Conservation (phyloP, 73 alveolate genomes). For the Diophrys appendiculata region DNA sequence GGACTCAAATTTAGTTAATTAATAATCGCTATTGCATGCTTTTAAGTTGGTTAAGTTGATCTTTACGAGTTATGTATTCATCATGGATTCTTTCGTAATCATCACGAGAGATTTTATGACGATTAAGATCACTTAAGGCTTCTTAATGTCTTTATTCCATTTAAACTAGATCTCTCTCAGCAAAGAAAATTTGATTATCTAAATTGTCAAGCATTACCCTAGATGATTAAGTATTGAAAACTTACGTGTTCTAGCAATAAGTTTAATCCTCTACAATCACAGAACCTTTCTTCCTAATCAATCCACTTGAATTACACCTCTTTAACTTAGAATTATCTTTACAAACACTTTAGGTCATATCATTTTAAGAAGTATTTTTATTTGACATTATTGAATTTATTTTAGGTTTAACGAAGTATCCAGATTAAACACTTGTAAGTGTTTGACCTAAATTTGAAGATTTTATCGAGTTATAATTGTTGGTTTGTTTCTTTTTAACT, state of each 20-base stretch:
- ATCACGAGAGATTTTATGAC: neutral
- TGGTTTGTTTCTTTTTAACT: too few relatives aligned
- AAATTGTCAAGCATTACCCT: neutral
- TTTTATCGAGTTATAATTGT: neutral
- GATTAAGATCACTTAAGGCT: neutral
- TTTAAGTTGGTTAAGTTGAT: neutral
- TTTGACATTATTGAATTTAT: neutral
- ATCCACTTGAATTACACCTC: neutral
- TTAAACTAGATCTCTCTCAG: neutral
- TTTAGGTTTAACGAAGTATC: neutral
- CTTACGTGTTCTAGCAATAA: too few relatives aligned
- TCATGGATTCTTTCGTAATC: neutral
- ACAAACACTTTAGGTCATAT: neutral
- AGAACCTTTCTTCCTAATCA: neutral
- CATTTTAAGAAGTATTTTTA: neutral
- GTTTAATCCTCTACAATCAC: neutral
- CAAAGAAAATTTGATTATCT: neutral
- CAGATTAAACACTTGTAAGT: neutral
- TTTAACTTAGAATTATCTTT: neutral
- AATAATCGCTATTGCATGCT: too few relatives aligned
- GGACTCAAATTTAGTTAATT: too few relatives aligned
- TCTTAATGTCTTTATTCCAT: neutral
- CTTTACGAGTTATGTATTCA: neutral
- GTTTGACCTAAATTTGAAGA: neutral
- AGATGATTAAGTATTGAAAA: neutral